phyloP scores from a whole-genome alignment of 306 rosid genomes.

The Trichosanthes truncata region DNA sequence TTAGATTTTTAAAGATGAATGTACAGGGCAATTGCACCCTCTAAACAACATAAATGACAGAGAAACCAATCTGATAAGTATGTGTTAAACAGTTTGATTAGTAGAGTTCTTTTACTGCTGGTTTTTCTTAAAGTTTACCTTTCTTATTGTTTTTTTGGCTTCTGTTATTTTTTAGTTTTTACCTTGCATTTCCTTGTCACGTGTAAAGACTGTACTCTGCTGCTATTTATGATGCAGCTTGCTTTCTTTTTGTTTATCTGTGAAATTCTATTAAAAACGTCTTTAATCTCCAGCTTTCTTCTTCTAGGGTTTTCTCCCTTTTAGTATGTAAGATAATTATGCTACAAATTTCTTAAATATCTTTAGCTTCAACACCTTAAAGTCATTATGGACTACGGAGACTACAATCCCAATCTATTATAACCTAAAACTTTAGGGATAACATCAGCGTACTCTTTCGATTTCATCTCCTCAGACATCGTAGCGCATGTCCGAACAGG shows the following conservation, averaged over 20 bases:
- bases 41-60: not conserved
- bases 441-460: not conserved
- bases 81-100: too few species aligned
- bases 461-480: not conserved
- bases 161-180: too few species aligned
- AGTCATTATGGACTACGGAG: not conserved
- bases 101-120: too few species aligned
- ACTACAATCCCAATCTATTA: not conserved
- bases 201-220: too few species aligned
- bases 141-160: too few species aligned
- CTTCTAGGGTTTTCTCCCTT: too few species aligned
- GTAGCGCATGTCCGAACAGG: not conserved
- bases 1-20: not conserved
- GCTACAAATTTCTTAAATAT: not conserved
- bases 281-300: too few species aligned
- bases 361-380: not conserved
- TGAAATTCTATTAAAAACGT: too few species aligned
- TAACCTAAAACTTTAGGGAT: not conserved
- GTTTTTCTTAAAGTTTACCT: too few species aligned
- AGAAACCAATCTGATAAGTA: not conserved
- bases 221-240: too few species aligned
- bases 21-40: not conserved
- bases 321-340: not conserved
- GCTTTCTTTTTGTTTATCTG: too few species aligned
- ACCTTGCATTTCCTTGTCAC: too few species aligned